Conservation (phyloP, 1,284 basidiomycete species). For the Coniferiporia sulphurascens region DNA sequence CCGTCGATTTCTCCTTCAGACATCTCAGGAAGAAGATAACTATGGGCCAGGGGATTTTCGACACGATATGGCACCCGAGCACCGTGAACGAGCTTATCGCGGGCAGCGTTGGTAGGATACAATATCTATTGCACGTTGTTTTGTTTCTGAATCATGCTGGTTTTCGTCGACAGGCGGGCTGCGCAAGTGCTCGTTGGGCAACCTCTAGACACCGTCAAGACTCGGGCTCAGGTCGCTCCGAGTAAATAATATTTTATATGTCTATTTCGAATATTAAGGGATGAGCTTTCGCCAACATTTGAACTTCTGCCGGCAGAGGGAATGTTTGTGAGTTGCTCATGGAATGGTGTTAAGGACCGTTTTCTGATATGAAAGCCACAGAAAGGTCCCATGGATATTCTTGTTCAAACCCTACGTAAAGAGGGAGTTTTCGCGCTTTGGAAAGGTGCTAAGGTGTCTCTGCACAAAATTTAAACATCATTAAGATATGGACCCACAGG, state of each 20-base stretch:
- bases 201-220: conserved; percentile 85
- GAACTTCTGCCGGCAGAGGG: conserved; percentile 42
- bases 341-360: background rate
- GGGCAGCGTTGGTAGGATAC: conserved; percentile 70
- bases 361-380: conserved; percentile 29
- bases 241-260: conserved; percentile 35
- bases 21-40: background rate
- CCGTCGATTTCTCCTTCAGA: background rate
- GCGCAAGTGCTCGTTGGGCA: conserved; percentile 76
- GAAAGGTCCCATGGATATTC: conserved; percentile 92
- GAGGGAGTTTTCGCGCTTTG: conserved; percentile 90
- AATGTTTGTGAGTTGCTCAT: conserved; percentile 64
- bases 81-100: conserved; percentile 73
- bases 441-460: conserved; percentile 56
- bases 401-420: conserved; percentile 74
- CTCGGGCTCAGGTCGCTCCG: conserved; percentile 73
- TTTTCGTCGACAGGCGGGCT: conserved; percentile 26
- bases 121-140: conserved; percentile 33
- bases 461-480: background rate
- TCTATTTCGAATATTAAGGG: background rate
- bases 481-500: conserved; percentile 38
- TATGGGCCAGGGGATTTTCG: conserved; percentile 14
- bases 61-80: conserved; percentile 18
- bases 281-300: background rate
- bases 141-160: background rate